A percentile compares a stretch with the other conserved stretches of the same genome.
phyloP scores from a whole-genome alignment of 331 rosid species.

The Malus hybrid region DNA sequence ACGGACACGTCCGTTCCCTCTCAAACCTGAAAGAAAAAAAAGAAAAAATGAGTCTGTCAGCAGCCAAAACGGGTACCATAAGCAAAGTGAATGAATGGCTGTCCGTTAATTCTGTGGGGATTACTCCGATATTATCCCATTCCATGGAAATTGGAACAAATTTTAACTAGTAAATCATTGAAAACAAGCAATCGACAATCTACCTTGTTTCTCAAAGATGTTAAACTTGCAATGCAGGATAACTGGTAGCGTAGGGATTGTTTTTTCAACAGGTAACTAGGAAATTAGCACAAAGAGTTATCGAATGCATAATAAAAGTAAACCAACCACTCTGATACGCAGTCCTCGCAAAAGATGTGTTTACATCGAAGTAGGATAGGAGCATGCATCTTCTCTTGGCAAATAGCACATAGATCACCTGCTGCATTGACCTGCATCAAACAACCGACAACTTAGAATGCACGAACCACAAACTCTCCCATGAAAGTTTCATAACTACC shows the following conservation, averaged over 20 bases:
- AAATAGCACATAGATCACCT: conserved; percentile 94
- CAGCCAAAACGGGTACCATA: neutral
- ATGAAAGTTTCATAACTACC: neutral
- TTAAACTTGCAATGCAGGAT: neutral
- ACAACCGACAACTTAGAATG: conserved; percentile 17
- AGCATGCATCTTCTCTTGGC: conserved; percentile 98
- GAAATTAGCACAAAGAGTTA: neutral
- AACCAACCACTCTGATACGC: conserved; percentile 91
- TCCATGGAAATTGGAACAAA: neutral
- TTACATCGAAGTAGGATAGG: conserved; percentile 89
- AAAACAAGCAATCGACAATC: neutral
- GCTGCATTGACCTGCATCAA: conserved; percentile 78
- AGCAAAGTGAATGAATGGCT: neutral
- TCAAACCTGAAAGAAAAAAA: conserved; percentile 59
- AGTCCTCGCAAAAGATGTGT: conserved; percentile 97
- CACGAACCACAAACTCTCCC: neutral
- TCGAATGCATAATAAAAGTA: neutral
- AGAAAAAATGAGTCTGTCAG: neutral
- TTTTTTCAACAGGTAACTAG: neutral
- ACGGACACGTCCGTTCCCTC: conserved; percentile 95
- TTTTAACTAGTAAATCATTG: neutral
- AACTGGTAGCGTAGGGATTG: neutral
- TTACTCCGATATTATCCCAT: neutral
- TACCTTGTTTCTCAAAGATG: neutral
- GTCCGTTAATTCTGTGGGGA: neutral